These are phyloP conservation scores for Colletotrichum caudatum DNA, from an alignment of 2,329 filamentous ascomycete genomes.

Conservation along the genomic window DNA sequence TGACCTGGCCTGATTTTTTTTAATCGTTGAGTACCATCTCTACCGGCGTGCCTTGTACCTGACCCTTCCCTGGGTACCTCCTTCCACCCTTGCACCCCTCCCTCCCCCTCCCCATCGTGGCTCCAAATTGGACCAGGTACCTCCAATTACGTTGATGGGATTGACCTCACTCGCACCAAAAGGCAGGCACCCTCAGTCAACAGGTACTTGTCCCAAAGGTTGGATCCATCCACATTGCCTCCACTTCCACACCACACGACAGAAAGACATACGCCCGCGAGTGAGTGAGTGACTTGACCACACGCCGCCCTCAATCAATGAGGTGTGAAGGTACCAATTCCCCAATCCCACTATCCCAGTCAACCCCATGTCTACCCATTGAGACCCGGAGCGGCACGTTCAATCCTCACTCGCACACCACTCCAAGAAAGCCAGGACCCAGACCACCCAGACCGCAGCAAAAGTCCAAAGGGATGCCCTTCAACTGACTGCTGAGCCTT, in stretches of 20 bases:
- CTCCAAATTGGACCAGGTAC: constrained; percentile 32
- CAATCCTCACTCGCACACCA: constrained; percentile 17
- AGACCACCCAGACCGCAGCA: constrained; percentile 34
- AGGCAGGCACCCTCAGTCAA: constrained; percentile 12
- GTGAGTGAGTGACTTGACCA: background rate
- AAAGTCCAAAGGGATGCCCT: constrained; percentile 38
- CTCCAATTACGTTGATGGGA: constrained; percentile 38
- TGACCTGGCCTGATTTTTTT: constrained; percentile 31
- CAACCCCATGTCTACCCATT: constrained; percentile 36
- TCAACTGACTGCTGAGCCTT: constrained; percentile 37
- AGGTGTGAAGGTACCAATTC: constrained; percentile 24
- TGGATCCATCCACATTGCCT: constrained; percentile 36
- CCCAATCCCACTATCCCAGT: constrained; percentile 37
- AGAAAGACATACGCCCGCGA: background rate
- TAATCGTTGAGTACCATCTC: constrained; percentile 39
- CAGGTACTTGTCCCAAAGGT: constrained; percentile 31
- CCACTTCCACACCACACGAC: constrained; percentile 29
- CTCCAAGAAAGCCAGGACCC: constrained; percentile 25
- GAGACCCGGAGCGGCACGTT: constrained; percentile 26
- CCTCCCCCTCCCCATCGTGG: background rate
- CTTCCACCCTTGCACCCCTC: background rate
- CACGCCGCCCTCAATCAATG: constrained; percentile 33
- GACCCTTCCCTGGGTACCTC: constrained; percentile 26
- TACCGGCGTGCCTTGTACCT: constrained; percentile 9
- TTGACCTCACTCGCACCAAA: constrained; percentile 36